Evolutionary conservation across 179 eudicot species (phyloP), one percentile per base, ranked within the genome.

Genomic region (Gypsophila paniculata): DNA sequence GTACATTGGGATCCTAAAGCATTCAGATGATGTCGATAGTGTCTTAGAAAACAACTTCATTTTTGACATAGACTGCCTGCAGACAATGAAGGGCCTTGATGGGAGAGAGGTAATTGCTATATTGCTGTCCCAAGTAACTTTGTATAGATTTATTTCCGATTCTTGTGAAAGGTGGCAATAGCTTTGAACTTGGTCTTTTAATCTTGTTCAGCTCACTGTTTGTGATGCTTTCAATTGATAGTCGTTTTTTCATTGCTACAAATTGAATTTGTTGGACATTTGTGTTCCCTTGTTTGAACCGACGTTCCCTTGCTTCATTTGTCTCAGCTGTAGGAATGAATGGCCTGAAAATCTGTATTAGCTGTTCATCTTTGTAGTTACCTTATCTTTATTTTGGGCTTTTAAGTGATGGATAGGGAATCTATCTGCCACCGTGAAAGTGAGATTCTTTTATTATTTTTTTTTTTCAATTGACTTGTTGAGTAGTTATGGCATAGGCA

Each of bases 21-120:
- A 70, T 64, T 82, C 99, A 0, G 91, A 87, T 57, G 97, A 94
- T 22, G 79, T 85, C 5, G 91, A 89, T 23, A 59, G 85, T 49
- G 80, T 82, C 8, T 75, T 77, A n/a, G 96, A 88, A n/a, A 88
- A 87, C 52, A 80, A 77, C 13, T 94, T 84, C 65, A 78, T 94
- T 6, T 91, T 94, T 77, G 94, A 91, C 74, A 91, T 91, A 34
- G 99, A 94, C 57, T 91, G 97, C 79, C 68, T 89, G 39, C 97
- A 94, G 54, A 94, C 99, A 12, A 94, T 94, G 99, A 84, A 88
- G 74, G 99, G 97, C 8, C 85, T 94, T 3, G 97, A 91, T 51
- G 96, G 99, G 25, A 76, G 99, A 78, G 91, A 94, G 99, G 99
- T 91, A 83, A 39, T 49, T 46, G 5, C n/a, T 10, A 34, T 2